Percentiles rank a stretch among this genome's conserved stretches.
Evolutionary conservation across 352 stramenopile species (phyloP).

Genomic region (Pythium volutum): DNA sequence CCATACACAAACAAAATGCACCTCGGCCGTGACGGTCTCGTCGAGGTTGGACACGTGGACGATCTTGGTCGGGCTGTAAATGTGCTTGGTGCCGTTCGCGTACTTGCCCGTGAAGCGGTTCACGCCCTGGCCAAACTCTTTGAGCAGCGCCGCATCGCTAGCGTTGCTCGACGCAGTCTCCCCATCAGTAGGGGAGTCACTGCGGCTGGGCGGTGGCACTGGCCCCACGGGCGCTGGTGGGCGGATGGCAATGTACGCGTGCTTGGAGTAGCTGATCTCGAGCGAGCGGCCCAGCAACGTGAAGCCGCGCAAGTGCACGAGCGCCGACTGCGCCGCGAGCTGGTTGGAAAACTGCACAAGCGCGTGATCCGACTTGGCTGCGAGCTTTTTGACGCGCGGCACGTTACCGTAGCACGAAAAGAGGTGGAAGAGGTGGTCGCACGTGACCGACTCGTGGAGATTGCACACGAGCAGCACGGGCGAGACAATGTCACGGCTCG

Average conservation of each 20-base stretch:
- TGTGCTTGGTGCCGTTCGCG: slow-evolving; percentile 50
- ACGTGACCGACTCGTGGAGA: slow-evolving; percentile 45
- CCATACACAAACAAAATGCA: too few species aligned
- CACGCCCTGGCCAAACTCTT: slow-evolving; percentile 45
- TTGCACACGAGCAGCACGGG: slow-evolving; percentile 60
- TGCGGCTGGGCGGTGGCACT: background rate
- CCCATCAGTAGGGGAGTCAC: background rate
- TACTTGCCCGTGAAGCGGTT: slow-evolving; percentile 71
- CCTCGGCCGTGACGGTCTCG: slow-evolving; percentile 30
- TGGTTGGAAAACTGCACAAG: slow-evolving; percentile 55
- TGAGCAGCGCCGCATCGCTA: slow-evolving; percentile 27
- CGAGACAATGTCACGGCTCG: slow-evolving; percentile 30
- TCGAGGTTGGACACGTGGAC: slow-evolving; percentile 66
- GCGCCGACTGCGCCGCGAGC: slow-evolving; percentile 39
- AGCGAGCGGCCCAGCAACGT: slow-evolving; percentile 46
- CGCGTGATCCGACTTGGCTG: slow-evolving; percentile 51
- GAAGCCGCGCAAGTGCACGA: slow-evolving; percentile 56
- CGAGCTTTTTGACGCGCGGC: slow-evolving; percentile 55
- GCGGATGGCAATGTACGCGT: slow-evolving; percentile 45
- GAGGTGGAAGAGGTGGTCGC: slow-evolving; percentile 64
- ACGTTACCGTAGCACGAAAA: slow-evolving; percentile 75
- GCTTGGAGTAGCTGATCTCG: slow-evolving; percentile 64
- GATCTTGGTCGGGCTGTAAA: slow-evolving; percentile 66
- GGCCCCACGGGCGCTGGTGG: slow-evolving; percentile 4
- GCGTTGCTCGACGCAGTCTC: background rate